Evolutionary conservation across 2,329 filamentous ascomycete species (phyloP).

Genomic region (Geosmithia putterillii): DNA sequence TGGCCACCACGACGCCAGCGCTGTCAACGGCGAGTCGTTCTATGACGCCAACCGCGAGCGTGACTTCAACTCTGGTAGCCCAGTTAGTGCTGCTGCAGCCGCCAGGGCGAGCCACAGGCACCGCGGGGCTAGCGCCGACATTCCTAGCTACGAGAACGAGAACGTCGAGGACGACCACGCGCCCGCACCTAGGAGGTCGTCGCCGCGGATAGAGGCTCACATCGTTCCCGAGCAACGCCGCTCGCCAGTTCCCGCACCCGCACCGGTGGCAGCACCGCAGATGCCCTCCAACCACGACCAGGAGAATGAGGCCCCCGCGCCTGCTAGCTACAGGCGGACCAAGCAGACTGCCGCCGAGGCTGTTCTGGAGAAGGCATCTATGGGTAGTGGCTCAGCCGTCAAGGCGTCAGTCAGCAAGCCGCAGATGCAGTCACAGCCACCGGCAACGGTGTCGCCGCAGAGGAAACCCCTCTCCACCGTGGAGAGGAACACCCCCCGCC

Average conservation of each 20-base stretch:
- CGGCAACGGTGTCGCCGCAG: slow-evolving; percentile 33
- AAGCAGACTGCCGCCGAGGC: slow-evolving; percentile 39
- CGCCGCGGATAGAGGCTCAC: neutral
- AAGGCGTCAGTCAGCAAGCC: too few relatives aligned
- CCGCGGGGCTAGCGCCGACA: slow-evolving; percentile 22
- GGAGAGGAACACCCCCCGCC: slow-evolving; percentile 56
- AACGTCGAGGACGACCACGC: too few relatives aligned
- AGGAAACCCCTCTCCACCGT: slow-evolving; percentile 41
- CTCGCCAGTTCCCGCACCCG: too few relatives aligned
- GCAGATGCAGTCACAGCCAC: neutral
- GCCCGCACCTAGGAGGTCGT: neutral
- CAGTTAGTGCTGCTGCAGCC: slow-evolving; percentile 35
- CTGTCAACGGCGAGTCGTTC: slow-evolving; percentile 19
- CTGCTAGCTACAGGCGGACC: slow-evolving; percentile 52
- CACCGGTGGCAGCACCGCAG: slow-evolving; percentile 16
- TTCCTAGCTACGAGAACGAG: slow-evolving; percentile 18
- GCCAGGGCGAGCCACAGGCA: slow-evolving; percentile 28
- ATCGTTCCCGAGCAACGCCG: slow-evolving; percentile 7
- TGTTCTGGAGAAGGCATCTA: slow-evolving; percentile 35
- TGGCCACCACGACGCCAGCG: slow-evolving; percentile 18
- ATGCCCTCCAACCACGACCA: slow-evolving; percentile 61
- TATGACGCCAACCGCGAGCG: slow-evolving; percentile 27
- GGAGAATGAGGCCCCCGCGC: slow-evolving; percentile 69
- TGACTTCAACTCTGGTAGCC: slow-evolving; percentile 46
- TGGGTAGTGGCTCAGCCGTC: too few relatives aligned